phyloP scores from a whole-genome alignment of 2,329 filamentous ascomycete species.

The Fusarium hainanense region DNA sequence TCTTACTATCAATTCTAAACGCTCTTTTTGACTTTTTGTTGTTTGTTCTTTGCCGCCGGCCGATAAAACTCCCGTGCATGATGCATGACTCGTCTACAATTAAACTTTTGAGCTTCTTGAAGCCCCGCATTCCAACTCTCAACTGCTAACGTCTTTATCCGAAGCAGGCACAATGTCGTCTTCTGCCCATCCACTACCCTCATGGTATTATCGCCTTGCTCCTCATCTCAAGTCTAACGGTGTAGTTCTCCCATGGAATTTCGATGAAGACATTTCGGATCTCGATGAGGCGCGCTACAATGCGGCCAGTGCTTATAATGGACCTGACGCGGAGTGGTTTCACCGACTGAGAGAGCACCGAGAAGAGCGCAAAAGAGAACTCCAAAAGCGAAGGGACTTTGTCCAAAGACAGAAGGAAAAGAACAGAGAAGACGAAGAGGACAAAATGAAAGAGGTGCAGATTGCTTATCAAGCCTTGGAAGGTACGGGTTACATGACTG shows the following conservation, averaged over 20 bases:
- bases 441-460: neutral
- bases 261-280: slow-evolving; percentile 9
- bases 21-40: neutral
- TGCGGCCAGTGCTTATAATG: neutral
- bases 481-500: no score
- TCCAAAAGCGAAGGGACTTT: neutral
- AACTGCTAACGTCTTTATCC: neutral
- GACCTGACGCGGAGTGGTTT: neutral
- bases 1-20: neutral
- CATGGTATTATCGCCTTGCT: neutral
- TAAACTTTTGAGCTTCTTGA: neutral
- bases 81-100: neutral
- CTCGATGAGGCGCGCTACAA: neutral
- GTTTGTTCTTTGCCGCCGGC: neutral
- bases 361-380: neutral
- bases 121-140: neutral
- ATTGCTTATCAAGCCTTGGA: neutral
- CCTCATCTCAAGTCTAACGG: neutral
- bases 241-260: neutral
- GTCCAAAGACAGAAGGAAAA: neutral
- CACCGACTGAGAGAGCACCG: neutral
- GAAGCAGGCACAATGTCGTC: neutral
- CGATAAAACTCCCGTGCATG: neutral
- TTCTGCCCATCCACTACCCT: neutral
- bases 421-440: neutral